A percentile compares a stretch with the other conserved stretches of the same genome.
Conservation (phyloP, 176 grass and related monocot genomes). For the Cymbopogon citratus region DNA sequence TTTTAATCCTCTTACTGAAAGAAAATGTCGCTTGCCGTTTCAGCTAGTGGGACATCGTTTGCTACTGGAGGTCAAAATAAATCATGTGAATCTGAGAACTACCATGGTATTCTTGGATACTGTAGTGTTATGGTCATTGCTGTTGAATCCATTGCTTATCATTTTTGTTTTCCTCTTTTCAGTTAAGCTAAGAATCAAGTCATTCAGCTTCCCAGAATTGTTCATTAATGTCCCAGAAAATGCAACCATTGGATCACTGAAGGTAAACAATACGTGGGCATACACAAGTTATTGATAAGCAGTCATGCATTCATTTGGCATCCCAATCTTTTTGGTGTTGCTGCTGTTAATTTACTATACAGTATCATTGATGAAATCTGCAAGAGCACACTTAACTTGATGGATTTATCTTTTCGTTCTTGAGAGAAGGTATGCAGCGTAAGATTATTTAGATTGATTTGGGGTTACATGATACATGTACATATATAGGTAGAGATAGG, state of each 20-base stretch:
- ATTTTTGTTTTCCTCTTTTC: constrained; percentile 30
- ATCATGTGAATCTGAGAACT: constrained; percentile 33
- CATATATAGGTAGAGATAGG: too few species aligned
- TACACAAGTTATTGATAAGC: constrained; percentile 10
- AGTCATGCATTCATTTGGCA: not conserved
- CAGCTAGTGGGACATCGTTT: constrained; percentile 38
- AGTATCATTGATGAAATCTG: constrained; percentile 7
- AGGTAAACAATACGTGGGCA: constrained; percentile 46
- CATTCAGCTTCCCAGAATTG: constrained; percentile 78
- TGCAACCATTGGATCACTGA: constrained; percentile 68
- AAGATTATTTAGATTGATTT: too few species aligned
- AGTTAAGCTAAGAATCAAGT: constrained; percentile 89
- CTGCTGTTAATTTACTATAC: constrained; percentile 17
- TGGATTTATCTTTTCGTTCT: not conserved
- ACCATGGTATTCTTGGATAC: constrained; percentile 31
- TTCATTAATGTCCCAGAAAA: constrained; percentile 78
- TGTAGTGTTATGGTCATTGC: not conserved
- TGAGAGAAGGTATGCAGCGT: too few species aligned
- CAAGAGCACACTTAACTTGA: too few species aligned
- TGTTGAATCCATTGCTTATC: constrained; percentile 25
- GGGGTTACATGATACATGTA: too few species aligned
- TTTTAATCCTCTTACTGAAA: constrained; percentile 12
- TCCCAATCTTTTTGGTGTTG: constrained; percentile 13
- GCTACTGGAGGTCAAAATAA: constrained; percentile 28
- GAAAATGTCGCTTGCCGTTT: constrained; percentile 13